Conservation (phyloP, 495 filamentous ascomycete genomes). For the Friedmanniomyces simplex region DNA sequence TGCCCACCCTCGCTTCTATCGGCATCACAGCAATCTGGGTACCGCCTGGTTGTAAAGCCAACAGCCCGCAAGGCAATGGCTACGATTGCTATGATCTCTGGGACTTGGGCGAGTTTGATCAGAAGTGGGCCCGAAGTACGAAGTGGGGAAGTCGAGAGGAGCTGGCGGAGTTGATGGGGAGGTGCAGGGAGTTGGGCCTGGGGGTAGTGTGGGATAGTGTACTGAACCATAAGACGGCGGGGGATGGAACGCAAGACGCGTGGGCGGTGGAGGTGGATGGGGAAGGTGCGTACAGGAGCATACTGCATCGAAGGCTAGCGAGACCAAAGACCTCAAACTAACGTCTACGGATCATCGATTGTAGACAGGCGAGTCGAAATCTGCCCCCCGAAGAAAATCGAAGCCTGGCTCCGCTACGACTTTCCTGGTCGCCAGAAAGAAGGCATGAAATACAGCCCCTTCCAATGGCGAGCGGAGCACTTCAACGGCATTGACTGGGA, state of each 20-base stretch:
- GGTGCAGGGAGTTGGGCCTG: constrained; percentile 44
- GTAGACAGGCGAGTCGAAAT: constrained; percentile 46
- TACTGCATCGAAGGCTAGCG: not conserved
- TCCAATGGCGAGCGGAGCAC: constrained; percentile 61
- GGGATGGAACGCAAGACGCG: constrained; percentile 52
- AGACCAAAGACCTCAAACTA: not conserved
- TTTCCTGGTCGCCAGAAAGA: constrained; percentile 45
- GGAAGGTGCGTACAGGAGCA: constrained; percentile 29
- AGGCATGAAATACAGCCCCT: constrained; percentile 45
- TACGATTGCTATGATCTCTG: constrained; percentile 72
- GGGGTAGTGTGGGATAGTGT: constrained; percentile 66
- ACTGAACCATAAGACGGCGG: constrained; percentile 65
- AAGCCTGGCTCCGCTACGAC: constrained; percentile 58
- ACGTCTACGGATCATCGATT: not conserved
- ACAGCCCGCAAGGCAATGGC: constrained; percentile 51
- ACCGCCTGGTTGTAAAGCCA: constrained; percentile 63
- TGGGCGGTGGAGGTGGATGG: constrained; percentile 52
- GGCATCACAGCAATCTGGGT: constrained; percentile 63
- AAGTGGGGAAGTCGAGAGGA: constrained; percentile 66
- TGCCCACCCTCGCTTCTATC: constrained; percentile 47
- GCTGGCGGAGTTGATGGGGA: constrained; percentile 41
- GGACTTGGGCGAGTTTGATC: constrained; percentile 67
- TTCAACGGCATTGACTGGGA: constrained; percentile 65
- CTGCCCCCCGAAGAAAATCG: constrained; percentile 51
- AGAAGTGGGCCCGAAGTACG: constrained; percentile 52